These are phyloP conservation scores for Xylaria sp. DNA, from an alignment of 2,329 filamentous ascomycete genomes.

Conservation along the genomic window DNA sequence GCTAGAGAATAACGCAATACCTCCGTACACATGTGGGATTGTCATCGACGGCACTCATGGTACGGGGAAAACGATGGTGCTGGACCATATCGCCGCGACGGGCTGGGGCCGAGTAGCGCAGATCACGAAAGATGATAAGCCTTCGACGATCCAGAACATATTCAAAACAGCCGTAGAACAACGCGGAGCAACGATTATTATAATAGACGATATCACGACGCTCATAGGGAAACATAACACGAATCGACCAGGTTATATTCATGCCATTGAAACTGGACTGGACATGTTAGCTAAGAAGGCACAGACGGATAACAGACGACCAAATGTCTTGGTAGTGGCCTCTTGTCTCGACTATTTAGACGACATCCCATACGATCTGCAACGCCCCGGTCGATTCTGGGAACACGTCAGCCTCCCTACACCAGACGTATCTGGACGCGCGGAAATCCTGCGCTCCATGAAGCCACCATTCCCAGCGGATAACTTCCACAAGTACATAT, in stretches of 20 bases:
- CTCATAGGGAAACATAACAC: slow-evolving; percentile 71
- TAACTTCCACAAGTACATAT: slow-evolving; percentile 63
- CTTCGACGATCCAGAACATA: slow-evolving; percentile 69
- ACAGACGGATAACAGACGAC: slow-evolving; percentile 52
- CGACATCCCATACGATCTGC: slow-evolving; percentile 76
- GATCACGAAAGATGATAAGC: slow-evolving; percentile 67
- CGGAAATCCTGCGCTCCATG: slow-evolving; percentile 77
- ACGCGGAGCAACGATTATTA: slow-evolving; percentile 76
- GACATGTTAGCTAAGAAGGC: slow-evolving; percentile 61
- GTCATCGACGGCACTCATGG: slow-evolving; percentile 84
- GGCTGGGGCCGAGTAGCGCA: slow-evolving; percentile 77
- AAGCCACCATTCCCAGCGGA: slow-evolving; percentile 59
- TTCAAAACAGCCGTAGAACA: slow-evolving; percentile 76
- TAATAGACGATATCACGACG: slow-evolving; percentile 81
- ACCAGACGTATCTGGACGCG: slow-evolving; percentile 76
- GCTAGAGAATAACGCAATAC: slow-evolving; percentile 50
- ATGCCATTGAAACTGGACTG: slow-evolving; percentile 64
- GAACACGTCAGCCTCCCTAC: slow-evolving; percentile 79
- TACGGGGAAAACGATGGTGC: slow-evolving; percentile 83
- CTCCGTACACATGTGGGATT: slow-evolving; percentile 65
- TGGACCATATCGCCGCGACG: slow-evolving; percentile 73
- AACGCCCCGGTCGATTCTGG: slow-evolving; percentile 72
- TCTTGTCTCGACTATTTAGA: slow-evolving; percentile 77
- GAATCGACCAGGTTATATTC: slow-evolving; percentile 62
- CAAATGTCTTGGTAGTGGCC: slow-evolving; percentile 77